Evolutionary conservation across 2,329 filamentous ascomycete species (phyloP).

Genomic region (Fusarium sp.): DNA sequence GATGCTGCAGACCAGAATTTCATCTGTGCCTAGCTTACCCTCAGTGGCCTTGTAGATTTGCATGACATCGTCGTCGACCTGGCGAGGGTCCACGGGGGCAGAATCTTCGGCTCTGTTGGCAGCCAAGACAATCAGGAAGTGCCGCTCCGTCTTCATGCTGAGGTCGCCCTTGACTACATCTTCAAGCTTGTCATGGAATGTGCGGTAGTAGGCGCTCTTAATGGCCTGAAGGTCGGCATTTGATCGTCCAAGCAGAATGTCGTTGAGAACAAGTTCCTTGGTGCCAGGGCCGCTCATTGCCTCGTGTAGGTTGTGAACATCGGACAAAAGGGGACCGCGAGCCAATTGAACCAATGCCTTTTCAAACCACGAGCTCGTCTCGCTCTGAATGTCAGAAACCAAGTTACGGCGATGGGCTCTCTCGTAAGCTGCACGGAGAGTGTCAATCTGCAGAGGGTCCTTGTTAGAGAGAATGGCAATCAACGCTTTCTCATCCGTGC

Average conservation of each 20-base stretch:
- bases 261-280: constrained; percentile 86
- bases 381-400: constrained; percentile 78
- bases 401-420: constrained; percentile 74
- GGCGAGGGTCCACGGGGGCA: constrained; percentile 75
- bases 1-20: constrained; percentile 82
- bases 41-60: constrained; percentile 83
- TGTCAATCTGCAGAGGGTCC: constrained; percentile 80
- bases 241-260: constrained; percentile 82
- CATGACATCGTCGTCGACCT: constrained; percentile 80
- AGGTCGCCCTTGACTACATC: constrained; percentile 80
- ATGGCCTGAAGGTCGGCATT: constrained; percentile 92
- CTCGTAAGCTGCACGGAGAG: constrained; percentile 74
- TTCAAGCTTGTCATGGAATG: constrained; percentile 74
- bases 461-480: constrained; percentile 77
- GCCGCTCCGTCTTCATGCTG: constrained; percentile 84
- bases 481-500: constrained; percentile 84
- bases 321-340: constrained; percentile 81
- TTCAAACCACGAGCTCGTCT: constrained; percentile 80
- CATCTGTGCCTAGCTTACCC: constrained; percentile 77
- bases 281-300: constrained; percentile 85
- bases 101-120: constrained; percentile 82
- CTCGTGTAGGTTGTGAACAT: constrained; percentile 75
- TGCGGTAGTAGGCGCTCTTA: constrained; percentile 78
- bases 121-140: constrained; percentile 85
- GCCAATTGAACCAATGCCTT: constrained; percentile 79